Percentiles rank a stretch among this genome's conserved stretches.
These are phyloP conservation scores for Pyropia yezoensis DNA, from an alignment of 23 red algal species.

Conservation along the genomic window DNA sequence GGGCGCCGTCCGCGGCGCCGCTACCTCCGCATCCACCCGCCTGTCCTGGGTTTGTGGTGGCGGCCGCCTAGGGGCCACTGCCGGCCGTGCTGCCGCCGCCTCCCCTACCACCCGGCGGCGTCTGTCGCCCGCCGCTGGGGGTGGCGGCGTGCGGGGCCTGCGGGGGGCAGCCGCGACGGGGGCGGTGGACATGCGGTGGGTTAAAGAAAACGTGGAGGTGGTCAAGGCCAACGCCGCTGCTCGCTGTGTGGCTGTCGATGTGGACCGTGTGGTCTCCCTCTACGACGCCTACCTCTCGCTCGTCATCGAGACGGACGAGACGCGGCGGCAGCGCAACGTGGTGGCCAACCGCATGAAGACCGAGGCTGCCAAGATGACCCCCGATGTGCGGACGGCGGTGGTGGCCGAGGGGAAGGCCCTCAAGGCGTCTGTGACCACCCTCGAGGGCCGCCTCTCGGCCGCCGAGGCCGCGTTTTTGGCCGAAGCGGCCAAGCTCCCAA, in stretches of 20 bases:
- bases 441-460: conserved; percentile 43
- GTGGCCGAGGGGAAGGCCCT: conserved; percentile 77
- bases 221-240: conserved; percentile 55
- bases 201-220: conserved; percentile 38
- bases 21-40: too few species aligned
- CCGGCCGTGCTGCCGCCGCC: too few species aligned
- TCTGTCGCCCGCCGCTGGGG: too few species aligned
- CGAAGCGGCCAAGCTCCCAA: conserved; percentile 67
- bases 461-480: conserved; percentile 37
- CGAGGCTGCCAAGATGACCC: conserved; percentile 19
- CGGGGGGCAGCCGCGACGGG: conserved; percentile 21
- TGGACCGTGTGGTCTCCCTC: conserved; percentile 40
- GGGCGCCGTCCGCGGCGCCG: too few species aligned
- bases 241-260: conserved; percentile 61
- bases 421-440: conserved; percentile 29
- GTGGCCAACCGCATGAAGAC: conserved; percentile 74
- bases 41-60: too few species aligned
- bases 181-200: conserved; percentile 44
- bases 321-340: conserved; percentile 68
- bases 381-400: conserved; percentile 42
- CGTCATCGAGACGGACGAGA: conserved; percentile 9
- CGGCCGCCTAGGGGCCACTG: too few species aligned
- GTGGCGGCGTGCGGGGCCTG: conserved; percentile 1
- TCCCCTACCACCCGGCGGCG: too few species aligned
- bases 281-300: conserved; percentile 58